Evolutionary conservation across 495 filamentous ascomycete species (phyloP).

Genomic region (Penicillium antarcticum): DNA sequence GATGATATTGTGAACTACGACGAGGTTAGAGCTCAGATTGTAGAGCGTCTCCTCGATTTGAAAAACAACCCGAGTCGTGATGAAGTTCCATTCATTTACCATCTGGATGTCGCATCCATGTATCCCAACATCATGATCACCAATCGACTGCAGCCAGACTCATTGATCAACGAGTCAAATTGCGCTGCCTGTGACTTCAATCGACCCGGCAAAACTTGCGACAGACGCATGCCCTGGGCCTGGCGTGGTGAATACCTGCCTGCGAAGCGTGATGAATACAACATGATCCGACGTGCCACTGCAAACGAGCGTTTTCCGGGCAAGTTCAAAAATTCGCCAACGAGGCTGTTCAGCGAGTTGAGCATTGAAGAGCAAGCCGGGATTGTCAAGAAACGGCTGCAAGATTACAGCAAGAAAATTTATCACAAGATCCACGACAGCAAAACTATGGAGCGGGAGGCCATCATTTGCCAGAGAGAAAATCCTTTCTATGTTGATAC

Average conservation of each 20-base stretch:
- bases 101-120: slow-evolving; percentile 98
- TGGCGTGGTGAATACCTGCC: slow-evolving; percentile 98
- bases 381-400: slow-evolving; percentile 80
- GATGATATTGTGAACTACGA: slow-evolving; percentile 92
- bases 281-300: slow-evolving; percentile 94
- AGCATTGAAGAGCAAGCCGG: slow-evolving; percentile 76
- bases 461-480: slow-evolving; percentile 97
- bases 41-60: slow-evolving; percentile 64
- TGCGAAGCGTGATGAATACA: slow-evolving; percentile 95
- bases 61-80: slow-evolving; percentile 76
- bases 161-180: slow-evolving; percentile 93
- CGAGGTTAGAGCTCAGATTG: slow-evolving; percentile 84
- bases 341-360: slow-evolving; percentile 78
- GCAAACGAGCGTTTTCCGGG: slow-evolving; percentile 90
- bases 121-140: slow-evolving; percentile 99
- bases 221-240: slow-evolving; percentile 91
- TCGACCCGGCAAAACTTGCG: slow-evolving; percentile 93
- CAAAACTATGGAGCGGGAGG: slow-evolving; percentile 88
- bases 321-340: slow-evolving; percentile 62
- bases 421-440: slow-evolving; percentile 99
- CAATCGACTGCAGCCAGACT: slow-evolving; percentile 95
- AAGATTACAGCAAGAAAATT: slow-evolving; percentile 95
- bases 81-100: slow-evolving; percentile 91
- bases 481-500: slow-evolving; percentile 99
- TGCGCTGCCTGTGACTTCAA: slow-evolving; percentile 99